Percentiles rank a stretch among this genome's conserved stretches.
phyloP scores from a whole-genome alignment of 257 asterid species.

The Penstemon barbatus region DNA sequence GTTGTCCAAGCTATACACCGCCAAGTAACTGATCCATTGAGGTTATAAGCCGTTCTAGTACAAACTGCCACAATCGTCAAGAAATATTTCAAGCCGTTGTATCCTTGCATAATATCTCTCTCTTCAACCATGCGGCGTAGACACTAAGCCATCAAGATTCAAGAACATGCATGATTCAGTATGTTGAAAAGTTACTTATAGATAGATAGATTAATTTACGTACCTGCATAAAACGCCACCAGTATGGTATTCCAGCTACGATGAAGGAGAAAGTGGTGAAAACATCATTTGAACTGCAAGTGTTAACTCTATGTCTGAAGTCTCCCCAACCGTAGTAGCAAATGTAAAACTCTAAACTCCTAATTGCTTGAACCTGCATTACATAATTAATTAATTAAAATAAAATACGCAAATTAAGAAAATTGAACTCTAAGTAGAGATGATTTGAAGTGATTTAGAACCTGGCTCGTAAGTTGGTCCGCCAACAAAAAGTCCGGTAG shows the following conservation, averaged over 20 bases:
- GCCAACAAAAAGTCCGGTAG: constrained; percentile 49
- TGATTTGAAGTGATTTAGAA: constrained; percentile 6
- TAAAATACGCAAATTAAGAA: not conserved
- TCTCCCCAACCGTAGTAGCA: constrained; percentile 73
- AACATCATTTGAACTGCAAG: constrained; percentile 35
- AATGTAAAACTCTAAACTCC: constrained; percentile 56
- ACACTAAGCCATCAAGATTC: constrained; percentile 37
- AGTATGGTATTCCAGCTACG: constrained; percentile 48
- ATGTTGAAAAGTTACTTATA: not conserved
- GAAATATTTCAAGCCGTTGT: constrained; percentile 52
- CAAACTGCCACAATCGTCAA: constrained; percentile 50
- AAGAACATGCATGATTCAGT: not conserved
- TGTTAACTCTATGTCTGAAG: constrained; percentile 43
- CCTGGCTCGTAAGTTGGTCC: constrained; percentile 72
- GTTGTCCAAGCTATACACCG: constrained; percentile 38
- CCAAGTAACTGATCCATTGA: constrained; percentile 37
- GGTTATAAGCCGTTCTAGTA: constrained; percentile 47
- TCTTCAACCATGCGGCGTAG: constrained; percentile 52
- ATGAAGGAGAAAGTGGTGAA: constrained; percentile 49
- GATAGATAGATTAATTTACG: not conserved
- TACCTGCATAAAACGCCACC: constrained; percentile 59
- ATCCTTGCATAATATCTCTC: constrained; percentile 51
- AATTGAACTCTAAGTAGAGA: not conserved
- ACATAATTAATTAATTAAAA: not conserved
- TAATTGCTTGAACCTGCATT: constrained; percentile 54